Conservation (phyloP, 2,329 filamentous ascomycete genomes). For the Pseudopithomyces chartarum region DNA sequence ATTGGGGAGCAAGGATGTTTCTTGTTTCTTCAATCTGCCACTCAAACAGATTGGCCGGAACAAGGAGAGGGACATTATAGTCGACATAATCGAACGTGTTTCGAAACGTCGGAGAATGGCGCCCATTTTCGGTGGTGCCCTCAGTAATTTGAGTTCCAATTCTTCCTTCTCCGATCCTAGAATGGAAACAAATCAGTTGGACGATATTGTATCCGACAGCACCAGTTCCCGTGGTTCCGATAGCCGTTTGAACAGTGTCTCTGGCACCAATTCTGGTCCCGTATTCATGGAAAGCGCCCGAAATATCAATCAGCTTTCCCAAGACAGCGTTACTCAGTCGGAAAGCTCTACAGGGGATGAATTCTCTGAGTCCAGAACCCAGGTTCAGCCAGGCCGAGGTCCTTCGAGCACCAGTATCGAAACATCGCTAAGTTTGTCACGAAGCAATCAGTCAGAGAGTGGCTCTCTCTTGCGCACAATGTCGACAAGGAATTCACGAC, state of each 20-base stretch:
- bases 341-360: conserved; percentile 33
- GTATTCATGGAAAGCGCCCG: conserved; percentile 33
- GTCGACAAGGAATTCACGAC: conserved; percentile 50
- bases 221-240: conserved; percentile 62
- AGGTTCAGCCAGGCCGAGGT: conserved; percentile 24
- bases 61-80: conserved; percentile 70
- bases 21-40: conserved; percentile 89
- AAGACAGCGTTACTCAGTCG: conserved; percentile 33
- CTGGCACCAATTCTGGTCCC: conserved; percentile 19
- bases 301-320: conserved; percentile 31
- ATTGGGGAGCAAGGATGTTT: conserved; percentile 83
- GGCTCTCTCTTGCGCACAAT: conserved; percentile 28
- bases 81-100: conserved; percentile 74
- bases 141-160: conserved; percentile 58
- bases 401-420: conserved; percentile 40
- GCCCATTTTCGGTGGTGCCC: conserved; percentile 41
- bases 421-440: conserved; percentile 27
- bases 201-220: conserved; percentile 56
- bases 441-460: conserved; percentile 34
- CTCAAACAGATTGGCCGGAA: conserved; percentile 79
- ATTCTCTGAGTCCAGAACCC: conserved; percentile 25
- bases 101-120: conserved; percentile 63
- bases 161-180: conserved; percentile 59
- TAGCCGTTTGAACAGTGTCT: conserved; percentile 44
- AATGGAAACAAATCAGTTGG: conserved; percentile 53